Percentiles rank a stretch among this genome's conserved stretches.
These are phyloP conservation scores for Endotrypanum monterogeii DNA, from an alignment of 208 protist species.

Conservation along the genomic window DNA sequence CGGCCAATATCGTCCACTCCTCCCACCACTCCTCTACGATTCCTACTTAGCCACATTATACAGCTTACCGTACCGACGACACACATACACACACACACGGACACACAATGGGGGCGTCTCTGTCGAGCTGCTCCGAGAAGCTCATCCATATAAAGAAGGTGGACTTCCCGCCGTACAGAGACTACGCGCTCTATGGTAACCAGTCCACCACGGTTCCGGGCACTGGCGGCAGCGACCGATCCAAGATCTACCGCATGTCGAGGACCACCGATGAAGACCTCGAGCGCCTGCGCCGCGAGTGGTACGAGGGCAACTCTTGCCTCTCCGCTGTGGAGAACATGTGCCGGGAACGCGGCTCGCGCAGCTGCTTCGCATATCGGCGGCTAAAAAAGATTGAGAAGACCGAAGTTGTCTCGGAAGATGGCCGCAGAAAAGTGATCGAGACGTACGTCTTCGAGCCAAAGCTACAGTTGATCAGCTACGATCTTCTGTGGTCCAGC, in stretches of 20 bases:
- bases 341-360: slow-evolving; percentile 48
- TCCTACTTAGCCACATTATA: background rate
- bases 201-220: slow-evolving; percentile 41
- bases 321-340: slow-evolving; percentile 37
- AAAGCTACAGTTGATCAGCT: slow-evolving; percentile 56
- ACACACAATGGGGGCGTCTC: slow-evolving; percentile 57
- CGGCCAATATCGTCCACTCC: background rate
- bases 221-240: slow-evolving; percentile 43
- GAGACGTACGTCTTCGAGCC: slow-evolving; percentile 72
- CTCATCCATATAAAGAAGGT: slow-evolving; percentile 50
- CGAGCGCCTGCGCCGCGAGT: slow-evolving; percentile 39
- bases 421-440: slow-evolving; percentile 48
- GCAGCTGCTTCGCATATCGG: slow-evolving; percentile 60
- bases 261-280: slow-evolving; percentile 53
- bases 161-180: slow-evolving; percentile 42
- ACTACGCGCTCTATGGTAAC: slow-evolving; percentile 42
- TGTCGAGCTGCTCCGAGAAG: slow-evolving; percentile 45
- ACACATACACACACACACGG: slow-evolving; percentile 13
- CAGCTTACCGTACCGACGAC: slow-evolving; percentile 10
- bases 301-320: slow-evolving; percentile 46
- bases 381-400: slow-evolving; percentile 48
- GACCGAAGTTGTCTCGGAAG: slow-evolving; percentile 30
- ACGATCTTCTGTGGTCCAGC: slow-evolving; percentile 48
- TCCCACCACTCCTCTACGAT: background rate
- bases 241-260: slow-evolving; percentile 69